Evolutionary conservation across 169 alveolate genomes (phyloP).

Genomic region (Toxoplasma gondii): DNA sequence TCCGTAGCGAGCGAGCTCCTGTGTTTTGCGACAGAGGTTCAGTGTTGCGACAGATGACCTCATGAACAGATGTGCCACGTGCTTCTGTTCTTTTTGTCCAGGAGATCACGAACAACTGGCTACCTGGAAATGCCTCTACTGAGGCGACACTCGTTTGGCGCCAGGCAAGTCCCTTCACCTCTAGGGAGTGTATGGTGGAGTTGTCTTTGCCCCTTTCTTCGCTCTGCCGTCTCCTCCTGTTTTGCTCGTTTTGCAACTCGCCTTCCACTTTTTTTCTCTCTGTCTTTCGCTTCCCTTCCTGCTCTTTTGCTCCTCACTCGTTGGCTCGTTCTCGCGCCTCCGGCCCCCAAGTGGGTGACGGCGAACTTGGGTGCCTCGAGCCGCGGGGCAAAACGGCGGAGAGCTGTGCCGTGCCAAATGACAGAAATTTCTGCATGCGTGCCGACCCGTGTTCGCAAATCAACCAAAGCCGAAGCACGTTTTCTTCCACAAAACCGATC

Average conservation of each 20-base stretch:
- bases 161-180: neutral
- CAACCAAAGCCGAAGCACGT: too few species aligned
- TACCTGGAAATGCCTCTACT: neutral
- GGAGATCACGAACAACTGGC: neutral
- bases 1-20: too few species aligned
- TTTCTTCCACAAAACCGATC: too few species aligned
- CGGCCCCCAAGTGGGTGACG: neutral
- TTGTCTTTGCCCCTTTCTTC: neutral
- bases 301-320: neutral
- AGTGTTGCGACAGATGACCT: too few species aligned
- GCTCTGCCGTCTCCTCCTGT: neutral
- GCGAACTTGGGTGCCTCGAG: neutral
- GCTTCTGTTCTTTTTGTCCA: neutral
- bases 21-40: too few species aligned
- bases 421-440: too few species aligned
- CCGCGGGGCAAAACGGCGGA: too few species aligned
- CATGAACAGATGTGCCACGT: too few species aligned
- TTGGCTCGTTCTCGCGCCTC: neutral
- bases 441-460: too few species aligned
- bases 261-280: neutral
- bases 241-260: neutral
- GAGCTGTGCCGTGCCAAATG: too few species aligned
- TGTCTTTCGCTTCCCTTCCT: neutral
- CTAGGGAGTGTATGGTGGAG: neutral
- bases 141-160: constrained; percentile 25